Base-by-base conservation (phyloP, 768 basidiomycete genomes). In the Phylloporus scabripes region DNA sequence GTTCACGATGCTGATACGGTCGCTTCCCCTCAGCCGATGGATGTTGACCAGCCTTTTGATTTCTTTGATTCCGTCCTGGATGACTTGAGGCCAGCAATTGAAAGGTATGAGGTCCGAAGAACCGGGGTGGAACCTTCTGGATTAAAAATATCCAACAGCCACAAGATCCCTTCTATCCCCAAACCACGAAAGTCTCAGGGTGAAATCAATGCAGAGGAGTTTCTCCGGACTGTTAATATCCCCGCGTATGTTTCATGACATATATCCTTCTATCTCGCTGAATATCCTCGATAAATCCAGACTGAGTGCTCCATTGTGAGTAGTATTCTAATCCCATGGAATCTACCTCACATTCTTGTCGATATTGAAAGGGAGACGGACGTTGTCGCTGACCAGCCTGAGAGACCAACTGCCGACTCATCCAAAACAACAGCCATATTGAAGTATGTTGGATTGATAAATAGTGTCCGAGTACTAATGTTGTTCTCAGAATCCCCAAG, bases 401-500 rank as follows among this genome's bases (percentile, higher is more conserved):
- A 37, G 8, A 46, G 49, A 41, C 45, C 37, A 43, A 32, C n/a
- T 40, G 42, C 14, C 42, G 52, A 49, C 21, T 17, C 51, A 20
- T 31, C 34, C 2, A 67, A 67, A 48, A 12, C 49, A 43, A 36
- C 23, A 1, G 29, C 51, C 12, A 53, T 64, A 47, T n/a, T 55
- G 37, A 66, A 68, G 65, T 56, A 64, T 62, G 52, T 42, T 53
- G 44, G 20, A 18, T 28, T 38, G 28, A 23, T 42, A 24, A 15
- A 34, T 39, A 1, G 37, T 34, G 36, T 36, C 18, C 12, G 21
- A 24, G 15, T 32, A 24, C 51, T 61, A 2, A 62, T 33, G 5
- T 34, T 20, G 33, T 34, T 44, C 36, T 1, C 48, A 85, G 83
- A 53, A 77, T 80, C 34, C 70, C 70, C 18, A 80, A 79, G 59